Base-by-base conservation (phyloP, 352 stramenopile species). In the Phytophthora pluvialis region DNA sequence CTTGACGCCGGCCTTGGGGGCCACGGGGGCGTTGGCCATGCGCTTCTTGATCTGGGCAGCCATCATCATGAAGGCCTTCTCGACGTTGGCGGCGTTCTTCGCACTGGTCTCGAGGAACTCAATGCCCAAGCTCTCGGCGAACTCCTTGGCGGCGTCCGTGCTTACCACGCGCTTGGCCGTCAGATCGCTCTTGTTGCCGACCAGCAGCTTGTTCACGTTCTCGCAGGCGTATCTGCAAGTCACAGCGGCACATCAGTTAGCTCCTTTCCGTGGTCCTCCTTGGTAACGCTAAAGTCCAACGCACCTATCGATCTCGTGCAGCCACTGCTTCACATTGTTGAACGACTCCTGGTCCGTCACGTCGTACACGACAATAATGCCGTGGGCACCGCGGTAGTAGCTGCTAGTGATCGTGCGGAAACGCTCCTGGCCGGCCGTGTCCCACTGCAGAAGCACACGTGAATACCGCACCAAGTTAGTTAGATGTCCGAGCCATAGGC, bases 361-460 rank as follows among this genome's bases (percentile, higher is more conserved):
- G 69, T 99, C 98, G 78, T 99, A 99, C 63, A 99, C 97, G 12
- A 99, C 89, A 61, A 99, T 99, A 78, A 99, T 99, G 43, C 98
- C 98, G 75, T 99, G 95, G 15, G 98, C 98, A 64, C 97, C 97
- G 64, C 98, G 93, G 87, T 99, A 99, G 84, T 99, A 99, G 33
- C 83, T 97, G 70, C 90, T 99, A 55, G 98, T 99, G 78, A 99
- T 99, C 33, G 97, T 99, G 66, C 98, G 95, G 89, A 99, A 99
- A 66, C 97, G 93, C 77, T 99, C 98, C 83, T 99, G 98, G 58
- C 98, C 98, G 36, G 98, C 98, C 25, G 98, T 99, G 82, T 99
- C 98, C 98, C 98, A 99, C 83, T 93, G 58, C 46, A 87, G 33
- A 48, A 36, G 4, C 15, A 69, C 31, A 66, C 33, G 31, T 26